A percentile compares a stretch with the other conserved stretches of the same genome.
Evolutionary conservation across 768 basidiomycete species (phyloP).

Genomic region (Psilocybe sp.): DNA sequence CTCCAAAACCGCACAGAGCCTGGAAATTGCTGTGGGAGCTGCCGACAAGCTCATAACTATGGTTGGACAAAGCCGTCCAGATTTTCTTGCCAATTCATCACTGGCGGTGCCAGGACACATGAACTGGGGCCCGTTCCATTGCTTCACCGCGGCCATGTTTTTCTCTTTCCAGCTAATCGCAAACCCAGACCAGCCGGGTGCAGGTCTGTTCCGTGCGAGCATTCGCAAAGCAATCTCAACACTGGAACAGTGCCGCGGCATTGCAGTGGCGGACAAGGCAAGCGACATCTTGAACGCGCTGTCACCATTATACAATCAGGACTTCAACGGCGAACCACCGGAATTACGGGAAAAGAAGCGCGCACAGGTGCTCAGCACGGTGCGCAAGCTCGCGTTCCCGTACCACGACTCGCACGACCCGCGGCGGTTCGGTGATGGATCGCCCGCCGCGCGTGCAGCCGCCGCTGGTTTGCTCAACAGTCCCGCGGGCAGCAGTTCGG

Average conservation of each 20-base stretch:
- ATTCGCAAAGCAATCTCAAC: conserved; percentile 67
- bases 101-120: conserved; percentile 79
- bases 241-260: conserved; percentile 62
- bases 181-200: conserved; percentile 77
- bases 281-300: conserved; percentile 68
- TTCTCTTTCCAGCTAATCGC: conserved; percentile 87
- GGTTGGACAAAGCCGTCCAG: conserved; percentile 72
- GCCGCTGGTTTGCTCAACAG: conserved; percentile 39
- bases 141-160: conserved; percentile 86
- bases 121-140: conserved; percentile 81
- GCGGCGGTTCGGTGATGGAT: conserved; percentile 41
- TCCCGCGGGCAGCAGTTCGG: conserved; percentile 55
- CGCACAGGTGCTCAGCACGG: conserved; percentile 57
- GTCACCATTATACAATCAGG: conserved; percentile 68
- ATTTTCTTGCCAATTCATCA: conserved; percentile 67
- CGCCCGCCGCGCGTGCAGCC: conserved; percentile 38
- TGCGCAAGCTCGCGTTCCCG: conserved; percentile 79
- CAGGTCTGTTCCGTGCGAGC: conserved; percentile 70
- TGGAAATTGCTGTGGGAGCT: conserved; percentile 72
- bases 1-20: conserved; percentile 51
- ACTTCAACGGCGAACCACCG: conserved; percentile 47
- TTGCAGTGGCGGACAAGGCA: conserved; percentile 72
- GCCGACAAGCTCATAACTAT: conserved; percentile 79
- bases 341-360: conserved; percentile 60
- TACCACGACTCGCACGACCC: conserved; percentile 67